Percentiles rank a stretch among this genome's conserved stretches.
These are phyloP conservation scores for Solanum habrochaites DNA, from an alignment of 257 asterid genomes.

Conservation along the genomic window DNA sequence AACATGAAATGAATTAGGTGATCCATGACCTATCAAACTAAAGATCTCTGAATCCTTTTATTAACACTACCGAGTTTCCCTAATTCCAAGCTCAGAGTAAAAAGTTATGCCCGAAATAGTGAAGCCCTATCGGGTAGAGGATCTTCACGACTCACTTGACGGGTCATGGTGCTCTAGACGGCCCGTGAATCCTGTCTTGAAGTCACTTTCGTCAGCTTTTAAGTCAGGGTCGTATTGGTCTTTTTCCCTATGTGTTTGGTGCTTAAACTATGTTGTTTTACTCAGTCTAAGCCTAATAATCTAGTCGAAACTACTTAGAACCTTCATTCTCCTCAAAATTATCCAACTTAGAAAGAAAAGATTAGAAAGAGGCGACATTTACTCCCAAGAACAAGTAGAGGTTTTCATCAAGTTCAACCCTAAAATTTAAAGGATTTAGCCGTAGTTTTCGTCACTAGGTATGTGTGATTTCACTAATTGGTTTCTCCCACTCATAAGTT, in stretches of 20 bases:
- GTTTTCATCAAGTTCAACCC: no score
- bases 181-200: background rate
- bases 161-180: background rate
- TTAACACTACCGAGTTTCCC: background rate
- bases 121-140: background rate
- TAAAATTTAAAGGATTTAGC: no score
- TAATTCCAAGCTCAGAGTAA: no score
- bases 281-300: no score
- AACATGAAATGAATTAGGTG: background rate
- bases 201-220: background rate
- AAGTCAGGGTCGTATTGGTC: background rate
- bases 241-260: no score
- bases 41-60: background rate
- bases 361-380: no score
- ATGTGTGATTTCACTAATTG: background rate
- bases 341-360: no score
- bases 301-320: no score
- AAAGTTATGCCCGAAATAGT: background rate
- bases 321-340: no score
- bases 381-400: no score
- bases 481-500: background rate
- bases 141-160: background rate
- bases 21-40: background rate
- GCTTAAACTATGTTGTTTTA: no score
- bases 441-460: no score